Evolutionary conservation across 2,329 filamentous ascomycete species (phyloP), one percentile per base, ranked within the genome.

Genomic region (Colletotrichum somersetense): DNA sequence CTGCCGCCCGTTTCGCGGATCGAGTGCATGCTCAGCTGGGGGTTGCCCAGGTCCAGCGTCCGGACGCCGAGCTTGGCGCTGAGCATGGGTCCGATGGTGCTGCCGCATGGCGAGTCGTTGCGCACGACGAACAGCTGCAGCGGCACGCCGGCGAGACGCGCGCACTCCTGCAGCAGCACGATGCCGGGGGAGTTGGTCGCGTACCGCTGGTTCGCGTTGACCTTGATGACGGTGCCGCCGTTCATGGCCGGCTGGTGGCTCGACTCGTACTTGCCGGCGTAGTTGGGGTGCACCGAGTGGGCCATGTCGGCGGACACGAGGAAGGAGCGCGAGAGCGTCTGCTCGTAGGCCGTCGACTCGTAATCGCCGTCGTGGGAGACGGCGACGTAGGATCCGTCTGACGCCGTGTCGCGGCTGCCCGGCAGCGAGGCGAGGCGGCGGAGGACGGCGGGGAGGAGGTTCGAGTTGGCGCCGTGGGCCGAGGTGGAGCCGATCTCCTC

Each of bases 271-370:
- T 98, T 98, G 76, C 85, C 90, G 5, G 91, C 88, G 81, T 98
- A 99, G 85, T 99, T 99, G 69, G 96, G 96, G 82, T 99, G 94
- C 18, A 99, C 91, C 6, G 93, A 93, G 85, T 99, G 96, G 1
- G 96, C 95, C 96, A 99, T 98, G 81, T 99, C 96, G 64, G 96
- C 96, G 7, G 94, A 97, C 74, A 99, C 88, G 71, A 99, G 90
- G 88, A 99, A 98, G 1, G 95, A 98, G 38, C 92, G 93, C 7
- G 95, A 89, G 64, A 97, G 88, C 1, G 94, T 96, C 85, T 98
- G 96, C 84, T 99, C 96, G 80, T 95, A 98, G 44, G 95, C 94
- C 1, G 95, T 97, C 8, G 90, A 85, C 18, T 92, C 84, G 62
- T 69, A 69, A 75, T 93, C 91, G 30, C 85, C 83, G 16, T 92